phyloP scores from a whole-genome alignment of 1,139 yeast species.

The Scheffersomyces parashehatae region DNA sequence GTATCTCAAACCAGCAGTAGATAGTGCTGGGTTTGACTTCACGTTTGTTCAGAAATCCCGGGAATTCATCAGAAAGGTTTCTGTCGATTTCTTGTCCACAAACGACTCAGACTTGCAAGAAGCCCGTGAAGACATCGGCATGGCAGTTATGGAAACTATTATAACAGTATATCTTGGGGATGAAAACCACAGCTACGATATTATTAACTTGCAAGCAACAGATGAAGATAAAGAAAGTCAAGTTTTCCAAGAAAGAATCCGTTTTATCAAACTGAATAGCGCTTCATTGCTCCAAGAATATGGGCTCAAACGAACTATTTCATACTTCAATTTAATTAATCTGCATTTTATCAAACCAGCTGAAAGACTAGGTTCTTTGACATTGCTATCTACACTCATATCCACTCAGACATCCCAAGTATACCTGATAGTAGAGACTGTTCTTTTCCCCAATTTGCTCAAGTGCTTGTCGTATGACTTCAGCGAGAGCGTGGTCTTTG shows the following conservation, averaged over 20 bases:
- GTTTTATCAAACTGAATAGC: conserved; percentile 51
- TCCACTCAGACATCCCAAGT: conserved; percentile 32
- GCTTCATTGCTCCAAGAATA: conserved; percentile 38
- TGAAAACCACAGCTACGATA: conserved; percentile 12
- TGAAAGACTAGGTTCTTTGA: conserved; percentile 36
- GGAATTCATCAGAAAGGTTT: conserved; percentile 38
- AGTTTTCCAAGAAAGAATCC: conserved; percentile 44
- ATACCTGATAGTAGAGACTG: conserved; percentile 34
- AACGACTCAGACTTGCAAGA: conserved; percentile 27
- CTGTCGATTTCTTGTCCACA: conserved; percentile 22
- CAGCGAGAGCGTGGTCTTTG: conserved; percentile 41
- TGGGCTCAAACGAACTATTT: conserved; percentile 34
- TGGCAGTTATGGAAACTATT: conserved; percentile 27
- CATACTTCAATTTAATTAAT: conserved; percentile 36
- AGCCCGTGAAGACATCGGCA: conserved; percentile 24
- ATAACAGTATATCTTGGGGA: conserved; percentile 33
- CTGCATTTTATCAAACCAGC: conserved; percentile 27
- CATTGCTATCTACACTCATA: conserved; percentile 30
- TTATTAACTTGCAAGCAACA: conserved; percentile 18
- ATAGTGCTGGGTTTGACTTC: conserved; percentile 56
- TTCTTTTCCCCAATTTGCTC: conserved; percentile 43
- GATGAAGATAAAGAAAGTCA: conserved; percentile 27
- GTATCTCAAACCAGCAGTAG: conserved; percentile 56
- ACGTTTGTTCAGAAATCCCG: conserved; percentile 44
- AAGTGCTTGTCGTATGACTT: conserved; percentile 47